Percentiles rank a stretch among this genome's conserved stretches.
Conservation (phyloP, 305 asterid species). For the Rubia tinctorum region DNA sequence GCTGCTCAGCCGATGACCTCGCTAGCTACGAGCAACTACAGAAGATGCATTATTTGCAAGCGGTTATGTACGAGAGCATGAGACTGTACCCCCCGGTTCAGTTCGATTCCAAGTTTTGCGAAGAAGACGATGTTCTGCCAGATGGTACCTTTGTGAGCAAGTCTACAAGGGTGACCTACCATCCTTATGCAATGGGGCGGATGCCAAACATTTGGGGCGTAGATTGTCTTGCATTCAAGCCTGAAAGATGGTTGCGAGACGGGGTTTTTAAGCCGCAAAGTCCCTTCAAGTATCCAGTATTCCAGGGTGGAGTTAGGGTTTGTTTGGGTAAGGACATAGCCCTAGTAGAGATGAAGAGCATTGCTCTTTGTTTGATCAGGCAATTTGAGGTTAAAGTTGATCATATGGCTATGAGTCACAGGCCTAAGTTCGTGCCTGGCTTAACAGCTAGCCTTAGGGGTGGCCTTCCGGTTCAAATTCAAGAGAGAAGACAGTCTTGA, state of each 20-base stretch:
- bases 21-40: constrained; percentile 26
- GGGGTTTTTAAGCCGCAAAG: constrained; percentile 24
- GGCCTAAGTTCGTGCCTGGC: constrained; percentile 28
- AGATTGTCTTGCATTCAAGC: constrained; percentile 30
- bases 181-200: constrained; percentile 40
- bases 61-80: constrained; percentile 30
- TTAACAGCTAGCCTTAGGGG: constrained; percentile 31
- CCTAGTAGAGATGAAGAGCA: constrained; percentile 26
- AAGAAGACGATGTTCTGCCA: constrained; percentile 30
- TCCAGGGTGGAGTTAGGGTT: constrained; percentile 33
- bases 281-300: constrained; percentile 31
- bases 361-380: constrained; percentile 24
- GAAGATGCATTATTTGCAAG: constrained; percentile 37
- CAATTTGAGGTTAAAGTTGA: constrained; percentile 19
- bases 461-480: constrained; percentile 26
- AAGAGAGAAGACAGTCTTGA: constrained; percentile 17
- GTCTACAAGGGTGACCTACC: constrained; percentile 34
- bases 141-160: constrained; percentile 32
- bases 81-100: constrained; percentile 38
- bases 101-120: constrained; percentile 32
- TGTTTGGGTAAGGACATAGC: constrained; percentile 37
- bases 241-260: constrained; percentile 27
- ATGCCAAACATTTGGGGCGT: constrained; percentile 31
- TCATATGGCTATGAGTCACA: not conserved
- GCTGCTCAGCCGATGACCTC: not conserved